Evolutionary conservation across 2,329 filamentous ascomycete genomes (phyloP).

Genomic region (Trichoderma sp.): DNA sequence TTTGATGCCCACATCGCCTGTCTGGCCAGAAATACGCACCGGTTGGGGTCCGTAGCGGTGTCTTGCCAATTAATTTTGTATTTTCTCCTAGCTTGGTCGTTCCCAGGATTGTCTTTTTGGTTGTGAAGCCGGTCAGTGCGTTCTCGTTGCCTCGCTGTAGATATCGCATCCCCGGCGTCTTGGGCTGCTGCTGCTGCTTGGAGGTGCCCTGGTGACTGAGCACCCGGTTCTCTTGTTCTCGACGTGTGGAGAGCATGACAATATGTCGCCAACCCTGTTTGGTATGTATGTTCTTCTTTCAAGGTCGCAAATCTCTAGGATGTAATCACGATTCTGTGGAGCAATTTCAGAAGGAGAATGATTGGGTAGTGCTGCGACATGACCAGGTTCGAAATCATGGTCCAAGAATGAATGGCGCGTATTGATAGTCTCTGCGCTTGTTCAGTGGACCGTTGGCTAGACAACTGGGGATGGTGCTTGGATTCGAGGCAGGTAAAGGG

Average conservation of each 20-base stretch:
- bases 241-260: slow-evolving; percentile 73
- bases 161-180: slow-evolving; percentile 75
- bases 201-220: slow-evolving; percentile 72
- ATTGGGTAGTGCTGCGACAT: neutral
- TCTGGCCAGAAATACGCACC: slow-evolving; percentile 56
- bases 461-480: neutral
- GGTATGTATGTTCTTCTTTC: neutral
- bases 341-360: neutral
- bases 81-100: slow-evolving; percentile 59
- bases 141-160: slow-evolving; percentile 87
- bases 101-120: slow-evolving; percentile 52
- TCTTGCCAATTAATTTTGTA: slow-evolving; percentile 54
- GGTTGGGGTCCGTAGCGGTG: slow-evolving; percentile 74
- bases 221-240: slow-evolving; percentile 87
- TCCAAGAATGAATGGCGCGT: neutral
- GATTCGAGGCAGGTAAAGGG: neutral
- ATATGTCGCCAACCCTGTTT: neutral
- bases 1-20: neutral
- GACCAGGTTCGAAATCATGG: neutral
- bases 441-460: slow-evolving; percentile 3
- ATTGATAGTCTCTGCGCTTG: neutral
- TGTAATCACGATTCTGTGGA: neutral
- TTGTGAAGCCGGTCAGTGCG: slow-evolving; percentile 49
- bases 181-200: slow-evolving; percentile 79
- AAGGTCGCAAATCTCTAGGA: neutral